These are phyloP conservation scores for Boletus speciosus DNA, from an alignment of 768 basidiomycete genomes.

Conservation along the genomic window DNA sequence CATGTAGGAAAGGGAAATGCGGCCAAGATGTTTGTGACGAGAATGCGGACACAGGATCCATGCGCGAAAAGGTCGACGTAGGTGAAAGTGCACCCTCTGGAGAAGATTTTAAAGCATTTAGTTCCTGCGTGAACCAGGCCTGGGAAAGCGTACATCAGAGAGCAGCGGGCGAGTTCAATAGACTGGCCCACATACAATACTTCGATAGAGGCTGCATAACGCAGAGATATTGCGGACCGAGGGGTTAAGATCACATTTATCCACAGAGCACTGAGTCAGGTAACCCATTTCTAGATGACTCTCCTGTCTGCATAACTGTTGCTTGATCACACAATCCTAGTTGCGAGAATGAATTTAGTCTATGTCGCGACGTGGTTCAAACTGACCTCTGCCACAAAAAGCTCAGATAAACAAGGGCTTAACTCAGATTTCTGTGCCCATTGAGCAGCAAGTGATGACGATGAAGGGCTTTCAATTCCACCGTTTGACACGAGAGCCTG, in stretches of 20 bases:
- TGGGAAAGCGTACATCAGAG: slow-evolving; percentile 29
- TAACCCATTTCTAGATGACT: slow-evolving; percentile 72
- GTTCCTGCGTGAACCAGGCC: slow-evolving; percentile 82
- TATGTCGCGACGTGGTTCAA: background rate
- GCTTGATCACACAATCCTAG: slow-evolving; percentile 44
- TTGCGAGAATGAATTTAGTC: background rate
- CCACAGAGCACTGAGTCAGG: slow-evolving; percentile 51
- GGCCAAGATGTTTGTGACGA: slow-evolving; percentile 46
- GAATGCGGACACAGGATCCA: slow-evolving; percentile 45
- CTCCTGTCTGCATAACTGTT: slow-evolving; percentile 70
- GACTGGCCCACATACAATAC: slow-evolving; percentile 58
- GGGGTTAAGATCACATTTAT: slow-evolving; percentile 62
- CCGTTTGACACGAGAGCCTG: slow-evolving; percentile 59
- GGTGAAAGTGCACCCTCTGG: slow-evolving; percentile 51
- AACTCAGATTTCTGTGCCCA: slow-evolving; percentile 88
- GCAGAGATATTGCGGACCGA: slow-evolving; percentile 70
- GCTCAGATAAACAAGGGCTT: slow-evolving; percentile 65
- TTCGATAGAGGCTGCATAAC: slow-evolving; percentile 78
- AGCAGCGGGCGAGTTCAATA: background rate
- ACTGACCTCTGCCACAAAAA: slow-evolving; percentile 54
- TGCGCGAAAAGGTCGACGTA: slow-evolving; percentile 40
- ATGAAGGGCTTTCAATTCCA: slow-evolving; percentile 39
- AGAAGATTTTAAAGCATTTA: slow-evolving; percentile 62
- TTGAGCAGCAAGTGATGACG: slow-evolving; percentile 58
- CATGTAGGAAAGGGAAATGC: slow-evolving; percentile 41